Percentiles rank a stretch among this genome's conserved stretches.
Evolutionary conservation across 805 yeast genomes (phyloP).

Genomic region (Teunomyces barrocoloradensis): DNA sequence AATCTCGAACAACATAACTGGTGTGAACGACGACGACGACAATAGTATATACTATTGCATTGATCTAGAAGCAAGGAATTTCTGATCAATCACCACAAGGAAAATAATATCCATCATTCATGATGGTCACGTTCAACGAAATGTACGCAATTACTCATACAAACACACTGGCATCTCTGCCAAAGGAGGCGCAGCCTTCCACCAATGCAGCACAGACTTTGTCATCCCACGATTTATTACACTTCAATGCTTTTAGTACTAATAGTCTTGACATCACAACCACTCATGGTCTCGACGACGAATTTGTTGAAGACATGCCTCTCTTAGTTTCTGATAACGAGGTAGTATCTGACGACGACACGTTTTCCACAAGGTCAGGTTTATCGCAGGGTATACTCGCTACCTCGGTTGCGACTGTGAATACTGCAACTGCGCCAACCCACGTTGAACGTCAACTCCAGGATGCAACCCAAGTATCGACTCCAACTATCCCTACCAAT

Average conservation of each 20-base stretch:
- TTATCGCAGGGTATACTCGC: background rate
- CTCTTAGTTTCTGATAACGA: constrained; percentile 32
- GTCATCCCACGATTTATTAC: constrained; percentile 7
- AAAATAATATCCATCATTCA: background rate
- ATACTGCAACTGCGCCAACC: background rate
- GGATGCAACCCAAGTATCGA: background rate
- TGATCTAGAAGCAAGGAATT: constrained; percentile 1
- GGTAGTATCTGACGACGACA: constrained; percentile 26
- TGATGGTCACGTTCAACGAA: background rate
- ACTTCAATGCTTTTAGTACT: background rate
- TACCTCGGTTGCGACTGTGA: background rate
- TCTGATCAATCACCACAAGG: background rate
- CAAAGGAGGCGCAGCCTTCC: background rate
- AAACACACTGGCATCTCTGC: constrained; percentile 6
- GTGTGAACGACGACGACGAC: background rate
- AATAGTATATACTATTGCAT: background rate
- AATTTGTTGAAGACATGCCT: constrained; percentile 27
- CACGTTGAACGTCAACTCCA: background rate
- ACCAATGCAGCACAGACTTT: background rate
- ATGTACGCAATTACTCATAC: background rate
- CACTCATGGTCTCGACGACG: constrained; percentile 3
- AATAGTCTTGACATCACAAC: constrained; percentile 9
- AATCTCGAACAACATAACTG: background rate
- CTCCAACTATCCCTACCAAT: background rate
- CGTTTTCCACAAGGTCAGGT: constrained; percentile 10